A percentile compares a stretch with the other conserved stretches of the same genome.
phyloP scores from a whole-genome alignment of 108 stramenopile genomes.

The Fragilaria crotonensis region DNA sequence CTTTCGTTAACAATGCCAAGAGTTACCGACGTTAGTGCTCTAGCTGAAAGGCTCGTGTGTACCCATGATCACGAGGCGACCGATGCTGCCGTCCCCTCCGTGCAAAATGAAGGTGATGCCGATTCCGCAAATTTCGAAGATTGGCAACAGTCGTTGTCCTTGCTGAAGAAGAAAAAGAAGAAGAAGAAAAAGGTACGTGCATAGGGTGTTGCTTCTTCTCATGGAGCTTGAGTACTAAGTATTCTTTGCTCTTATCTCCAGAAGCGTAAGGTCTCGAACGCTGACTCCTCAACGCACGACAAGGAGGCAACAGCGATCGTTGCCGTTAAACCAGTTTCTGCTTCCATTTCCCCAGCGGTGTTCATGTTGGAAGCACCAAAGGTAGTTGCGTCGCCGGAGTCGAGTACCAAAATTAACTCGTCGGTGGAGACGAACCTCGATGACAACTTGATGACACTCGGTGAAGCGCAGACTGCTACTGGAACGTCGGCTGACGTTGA shows the following conservation, averaged over 20 bases:
- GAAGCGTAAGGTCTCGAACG: background rate
- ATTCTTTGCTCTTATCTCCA: background rate
- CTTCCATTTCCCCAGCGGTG: background rate
- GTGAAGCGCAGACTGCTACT: no score
- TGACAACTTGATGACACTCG: no score
- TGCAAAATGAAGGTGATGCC: background rate
- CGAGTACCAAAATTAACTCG: no score
- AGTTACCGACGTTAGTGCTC: no score
- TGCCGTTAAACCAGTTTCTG: background rate
- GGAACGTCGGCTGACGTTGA: background rate
- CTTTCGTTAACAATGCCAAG: no score
- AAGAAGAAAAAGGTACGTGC: conserved; percentile 31
- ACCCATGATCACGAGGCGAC: no score
- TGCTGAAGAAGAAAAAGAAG: conserved; percentile 19
- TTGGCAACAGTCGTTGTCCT: background rate
- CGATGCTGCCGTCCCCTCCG: background rate
- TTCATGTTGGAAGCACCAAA: background rate
- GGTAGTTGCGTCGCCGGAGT: no score
- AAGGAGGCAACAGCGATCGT: background rate
- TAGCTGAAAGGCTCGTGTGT: no score
- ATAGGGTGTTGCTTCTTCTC: background rate
- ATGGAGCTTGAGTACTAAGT: no score
- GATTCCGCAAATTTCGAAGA: background rate
- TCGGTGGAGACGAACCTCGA: no score
- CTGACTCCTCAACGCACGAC: background rate